phyloP scores from a whole-genome alignment of 176 grass and related monocot species.

The Cocos nucifera region DNA sequence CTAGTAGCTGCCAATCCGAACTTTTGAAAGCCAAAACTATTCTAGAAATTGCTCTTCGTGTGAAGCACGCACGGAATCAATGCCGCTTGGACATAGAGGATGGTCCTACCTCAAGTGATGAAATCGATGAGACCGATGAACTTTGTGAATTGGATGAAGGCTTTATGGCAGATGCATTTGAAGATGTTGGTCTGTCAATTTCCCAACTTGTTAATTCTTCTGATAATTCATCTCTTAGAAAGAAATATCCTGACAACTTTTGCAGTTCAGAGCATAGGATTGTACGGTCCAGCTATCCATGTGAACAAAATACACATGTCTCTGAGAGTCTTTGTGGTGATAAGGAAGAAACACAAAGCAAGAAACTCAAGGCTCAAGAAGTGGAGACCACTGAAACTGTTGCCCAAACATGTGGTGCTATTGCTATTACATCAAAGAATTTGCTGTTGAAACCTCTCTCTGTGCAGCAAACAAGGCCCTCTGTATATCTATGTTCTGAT shows the following conservation, averaged over 20 bases:
- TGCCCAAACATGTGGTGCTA: conserved; percentile 26
- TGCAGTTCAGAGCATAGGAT: too few relatives aligned
- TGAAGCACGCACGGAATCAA: conserved; percentile 66
- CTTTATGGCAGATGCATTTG: conserved; percentile 45
- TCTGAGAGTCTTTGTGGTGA: conserved; percentile 12
- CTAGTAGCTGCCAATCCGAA: conserved; percentile 21
- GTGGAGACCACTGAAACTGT: conserved; percentile 30
- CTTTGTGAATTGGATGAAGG: conserved; percentile 52
- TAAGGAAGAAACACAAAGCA: conserved; percentile 27
- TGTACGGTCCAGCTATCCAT: conserved; percentile 5
- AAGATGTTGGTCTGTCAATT: conserved; percentile 64
- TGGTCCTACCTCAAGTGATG: conserved; percentile 28
- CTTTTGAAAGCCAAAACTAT: conserved; percentile 26
- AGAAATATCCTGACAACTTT: not conserved
- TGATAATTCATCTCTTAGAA: conserved; percentile 13
- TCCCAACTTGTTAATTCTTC: conserved; percentile 24
- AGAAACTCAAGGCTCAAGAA: conserved; percentile 17
- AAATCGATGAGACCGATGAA: conserved; percentile 43
- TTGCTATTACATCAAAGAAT: conserved; percentile 20
- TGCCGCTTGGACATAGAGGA: conserved; percentile 25
- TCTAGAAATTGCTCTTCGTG: conserved; percentile 48
- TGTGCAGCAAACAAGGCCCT: conserved; percentile 22
- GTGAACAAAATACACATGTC: conserved; percentile 17
- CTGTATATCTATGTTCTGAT: not conserved
- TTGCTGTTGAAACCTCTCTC: conserved; percentile 21